Conservation (phyloP, 176 grass and related monocot genomes). For the Cymbopogon citratus region DNA sequence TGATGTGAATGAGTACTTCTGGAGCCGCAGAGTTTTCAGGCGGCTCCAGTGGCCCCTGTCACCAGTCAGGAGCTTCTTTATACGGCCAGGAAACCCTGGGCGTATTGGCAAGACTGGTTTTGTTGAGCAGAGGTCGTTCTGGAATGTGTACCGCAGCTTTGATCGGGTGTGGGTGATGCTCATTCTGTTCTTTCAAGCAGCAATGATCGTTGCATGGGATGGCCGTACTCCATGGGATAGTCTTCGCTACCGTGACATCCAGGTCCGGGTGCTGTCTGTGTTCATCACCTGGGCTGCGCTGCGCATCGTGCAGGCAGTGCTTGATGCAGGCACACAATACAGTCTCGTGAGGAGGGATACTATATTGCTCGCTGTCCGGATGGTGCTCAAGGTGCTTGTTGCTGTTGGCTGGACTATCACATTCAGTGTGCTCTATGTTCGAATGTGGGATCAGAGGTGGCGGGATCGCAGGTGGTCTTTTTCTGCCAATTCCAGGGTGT, state of each 20-base stretch:
- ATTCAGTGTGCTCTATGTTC: slow-evolving; percentile 65
- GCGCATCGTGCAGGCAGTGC: slow-evolving; percentile 70
- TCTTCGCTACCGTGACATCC: slow-evolving; percentile 55
- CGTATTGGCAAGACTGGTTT: slow-evolving; percentile 94
- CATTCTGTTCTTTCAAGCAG: slow-evolving; percentile 77
- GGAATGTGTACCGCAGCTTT: slow-evolving; percentile 95
- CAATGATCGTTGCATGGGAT: slow-evolving; percentile 77
- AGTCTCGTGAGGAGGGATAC: slow-evolving; percentile 71
- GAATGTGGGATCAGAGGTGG: slow-evolving; percentile 75
- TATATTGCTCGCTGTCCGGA: slow-evolving; percentile 43
- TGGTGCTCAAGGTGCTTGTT: slow-evolving; percentile 76
- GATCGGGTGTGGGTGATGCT: slow-evolving; percentile 90
- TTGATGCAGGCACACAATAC: slow-evolving; percentile 83
- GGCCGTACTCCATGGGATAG: slow-evolving; percentile 59
- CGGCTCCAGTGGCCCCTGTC: slow-evolving; percentile 69
- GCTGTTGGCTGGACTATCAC: slow-evolving; percentile 68
- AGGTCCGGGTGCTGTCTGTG: slow-evolving; percentile 69
- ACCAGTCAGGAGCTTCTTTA: slow-evolving; percentile 47
- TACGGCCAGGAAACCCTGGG: slow-evolving; percentile 17
- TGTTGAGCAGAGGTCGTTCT: slow-evolving; percentile 92
- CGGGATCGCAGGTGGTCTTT: slow-evolving; percentile 64
- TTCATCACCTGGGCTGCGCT: slow-evolving; percentile 92
- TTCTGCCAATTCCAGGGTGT: slow-evolving; percentile 55
- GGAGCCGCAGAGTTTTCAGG: slow-evolving; percentile 60
- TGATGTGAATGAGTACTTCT: slow-evolving; percentile 98